Evolutionary conservation across 2,329 filamentous ascomycete genomes (phyloP), one percentile per base, ranked within the genome.

Genomic region (Talaromyces sp.): DNA sequence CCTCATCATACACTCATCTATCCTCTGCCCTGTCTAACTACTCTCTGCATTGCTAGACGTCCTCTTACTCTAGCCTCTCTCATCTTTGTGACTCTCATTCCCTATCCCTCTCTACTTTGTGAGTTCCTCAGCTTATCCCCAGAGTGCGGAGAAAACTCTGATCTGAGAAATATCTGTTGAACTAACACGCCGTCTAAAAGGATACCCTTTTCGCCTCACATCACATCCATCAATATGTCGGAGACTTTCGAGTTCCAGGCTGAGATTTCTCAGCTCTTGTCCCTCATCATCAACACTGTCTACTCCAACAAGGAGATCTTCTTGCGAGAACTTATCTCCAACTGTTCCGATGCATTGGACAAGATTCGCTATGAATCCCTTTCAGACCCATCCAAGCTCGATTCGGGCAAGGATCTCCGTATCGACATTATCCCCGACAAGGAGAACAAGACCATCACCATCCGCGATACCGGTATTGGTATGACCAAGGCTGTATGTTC

Each of bases 241-340:
- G 93, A 98, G 87, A 97, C 93, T 74, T 99, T 99, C 86, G 94
- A 98, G 90, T 99, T 98, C 87, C 95, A 99, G 90, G 95, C 95
- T 90, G 95, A 99, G 91, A 99, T 99, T 81, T 98, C 94, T 91
- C 95, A 99, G 92, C 92, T 99, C 73, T 91, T 99, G 80, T 93
- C 90, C 74, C 91, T 99, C 81, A 99, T 99, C 85, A 99, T 99
- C 89, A 99, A 99, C 91, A 98, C 95, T 73, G 95, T 99, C 86
- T 99, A 98, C 88, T 97, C 93, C 75, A 99, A 99, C 90, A 99
- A 99, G 88, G 95, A 98, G 85, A 98, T 99, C 81, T 99, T 99
- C 90, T 85, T 99, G 77, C 87, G 95, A 90, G 95, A 99, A 85
- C 81, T 99, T 75, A 92, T 99, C 78, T 98, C 95, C 85, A 99